These are phyloP conservation scores for Stipa capillata DNA, from an alignment of 176 grass and related monocot species.

Conservation along the genomic window DNA sequence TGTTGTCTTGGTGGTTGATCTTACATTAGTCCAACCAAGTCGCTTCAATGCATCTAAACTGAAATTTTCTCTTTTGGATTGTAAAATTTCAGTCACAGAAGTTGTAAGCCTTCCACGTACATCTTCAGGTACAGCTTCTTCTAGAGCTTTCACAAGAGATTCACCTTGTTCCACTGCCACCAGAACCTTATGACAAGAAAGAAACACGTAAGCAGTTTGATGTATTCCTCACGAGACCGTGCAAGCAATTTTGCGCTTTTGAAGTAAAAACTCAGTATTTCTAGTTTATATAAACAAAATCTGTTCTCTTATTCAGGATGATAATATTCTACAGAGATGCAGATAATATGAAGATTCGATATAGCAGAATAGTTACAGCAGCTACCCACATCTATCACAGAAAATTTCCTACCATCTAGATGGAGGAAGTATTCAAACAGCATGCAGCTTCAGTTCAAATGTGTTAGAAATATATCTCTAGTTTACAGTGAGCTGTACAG, in stretches of 20 bases:
- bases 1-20: slow-evolving; percentile 30
- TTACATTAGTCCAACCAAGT: slow-evolving; percentile 37
- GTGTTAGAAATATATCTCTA: not conserved
- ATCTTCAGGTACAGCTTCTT: slow-evolving; percentile 97
- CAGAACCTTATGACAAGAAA: slow-evolving; percentile 61
- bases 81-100: slow-evolving; percentile 61
- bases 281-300: not conserved
- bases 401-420: not conserved
- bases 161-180: slow-evolving; percentile 77
- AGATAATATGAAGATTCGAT: not conserved
- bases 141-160: slow-evolving; percentile 76
- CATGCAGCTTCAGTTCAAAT: not conserved
- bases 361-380: not conserved
- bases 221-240: not conserved
- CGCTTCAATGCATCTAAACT: slow-evolving; percentile 55
- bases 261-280: not conserved
- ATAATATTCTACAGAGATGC: not conserved
- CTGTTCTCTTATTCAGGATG: not conserved
- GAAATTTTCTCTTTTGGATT: slow-evolving; percentile 56
- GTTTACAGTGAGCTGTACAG: not conserved
- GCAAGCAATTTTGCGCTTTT: not conserved
- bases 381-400: not conserved
- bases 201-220: slow-evolving; percentile 15
- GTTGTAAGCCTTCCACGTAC: slow-evolving; percentile 78
- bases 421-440: not conserved